Evolutionary conservation across 1,284 basidiomycete species (phyloP), one percentile per base, ranked within the genome.

Genomic region (Cutaneotrichosporon cyanovorans): DNA sequence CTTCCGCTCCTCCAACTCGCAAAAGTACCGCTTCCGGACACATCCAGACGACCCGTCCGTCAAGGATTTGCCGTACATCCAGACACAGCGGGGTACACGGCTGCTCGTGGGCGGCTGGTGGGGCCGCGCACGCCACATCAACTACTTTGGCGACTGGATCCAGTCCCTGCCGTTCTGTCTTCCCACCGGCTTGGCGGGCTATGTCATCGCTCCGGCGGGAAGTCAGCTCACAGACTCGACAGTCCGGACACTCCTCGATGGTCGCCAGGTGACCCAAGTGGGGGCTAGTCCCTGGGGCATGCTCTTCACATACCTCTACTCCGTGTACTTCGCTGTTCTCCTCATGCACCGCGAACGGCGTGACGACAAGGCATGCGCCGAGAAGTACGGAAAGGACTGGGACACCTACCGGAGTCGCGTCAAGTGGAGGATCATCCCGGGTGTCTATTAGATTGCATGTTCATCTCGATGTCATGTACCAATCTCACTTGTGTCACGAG

Each of bases 361-460:
- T 12, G 45, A 46, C 20, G 45, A 46, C 39, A 40, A 46, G 11
- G 38, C 23, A 9, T 46, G 45, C 12, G 33, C 33, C 1, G 45
- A 46, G 19, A 46, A 46, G 39, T 46, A 46, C 34, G 45, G 45
- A 2, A 34, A 28, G 12, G 45, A 46, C 39, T 46, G 45, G 45
- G 39, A 22, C 18, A 20, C 40, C 33, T 46, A 46, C 39, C 35
- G 23, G 39, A n/a, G 18, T 8, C 45, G 31, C 15, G 45, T 46
- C 19, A 11, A 8, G 25, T 46, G 39, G 39, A 36, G 45, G 28
- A 40, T 46, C 18, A 37, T 46, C 15, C 45, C 45, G 1, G 45
- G 45, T 25, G 39, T 46, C 8, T 46, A 46, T 20, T 46, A 46
- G 45, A 28, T 36, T n/a, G n/a, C n/a, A n/a, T n/a, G n/a, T n/a